These are phyloP conservation scores for Diaporthe citriasiana DNA, from an alignment of 2,329 filamentous ascomycete genomes.

Conservation along the genomic window DNA sequence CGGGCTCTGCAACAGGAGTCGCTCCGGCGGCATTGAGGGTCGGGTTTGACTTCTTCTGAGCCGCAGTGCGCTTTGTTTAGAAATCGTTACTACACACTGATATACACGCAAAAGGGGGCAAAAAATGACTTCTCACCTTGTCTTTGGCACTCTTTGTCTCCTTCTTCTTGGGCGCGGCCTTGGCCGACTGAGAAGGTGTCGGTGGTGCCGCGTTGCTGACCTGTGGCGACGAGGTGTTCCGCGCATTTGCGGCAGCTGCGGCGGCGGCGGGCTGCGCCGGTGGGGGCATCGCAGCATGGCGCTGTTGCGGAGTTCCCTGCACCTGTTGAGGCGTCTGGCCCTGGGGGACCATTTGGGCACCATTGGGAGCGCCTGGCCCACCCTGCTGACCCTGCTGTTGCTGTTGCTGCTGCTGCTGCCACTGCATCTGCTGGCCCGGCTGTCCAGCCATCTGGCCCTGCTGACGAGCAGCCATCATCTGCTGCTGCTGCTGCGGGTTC, in stretches of 20 bases:
- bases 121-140: slow-evolving; percentile 69
- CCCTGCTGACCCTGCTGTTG: slow-evolving; percentile 47
- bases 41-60: slow-evolving; percentile 75
- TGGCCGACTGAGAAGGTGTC: slow-evolving; percentile 80
- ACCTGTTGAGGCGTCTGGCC: slow-evolving; percentile 65
- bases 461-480: slow-evolving; percentile 68
- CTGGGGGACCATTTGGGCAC: slow-evolving; percentile 58
- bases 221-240: slow-evolving; percentile 73
- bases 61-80: slow-evolving; percentile 59
- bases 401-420: slow-evolving; percentile 55
- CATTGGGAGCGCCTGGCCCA: slow-evolving; percentile 55
- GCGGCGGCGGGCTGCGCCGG: slow-evolving; percentile 70
- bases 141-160: slow-evolving; percentile 73
- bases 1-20: slow-evolving; percentile 70
- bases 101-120: slow-evolving; percentile 39
- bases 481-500: slow-evolving; percentile 70
- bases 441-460: slow-evolving; percentile 52
- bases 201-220: slow-evolving; percentile 78
- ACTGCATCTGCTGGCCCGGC: slow-evolving; percentile 62
- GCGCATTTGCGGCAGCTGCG: slow-evolving; percentile 61
- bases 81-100: slow-evolving; percentile 36
- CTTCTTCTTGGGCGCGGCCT: slow-evolving; percentile 85
- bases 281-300: slow-evolving; percentile 71
- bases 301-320: slow-evolving; percentile 80
- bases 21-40: slow-evolving; percentile 64